phyloP scores from a whole-genome alignment of 2,329 filamentous ascomycete genomes.

The Gnomoniopsis sp. region DNA sequence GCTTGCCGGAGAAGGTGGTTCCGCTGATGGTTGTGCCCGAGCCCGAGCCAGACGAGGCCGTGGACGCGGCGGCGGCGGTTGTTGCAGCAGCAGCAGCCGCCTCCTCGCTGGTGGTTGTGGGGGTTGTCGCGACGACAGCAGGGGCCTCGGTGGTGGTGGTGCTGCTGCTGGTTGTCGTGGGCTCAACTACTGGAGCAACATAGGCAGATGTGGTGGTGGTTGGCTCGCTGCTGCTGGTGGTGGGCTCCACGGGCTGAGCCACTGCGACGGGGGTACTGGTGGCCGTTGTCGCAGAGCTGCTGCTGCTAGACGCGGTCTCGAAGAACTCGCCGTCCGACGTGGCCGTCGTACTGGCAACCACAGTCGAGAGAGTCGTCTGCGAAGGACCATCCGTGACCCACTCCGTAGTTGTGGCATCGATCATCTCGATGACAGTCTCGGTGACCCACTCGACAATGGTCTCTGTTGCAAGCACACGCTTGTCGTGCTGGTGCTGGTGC shows the following conservation, averaged over 20 bases:
- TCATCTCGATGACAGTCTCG: constrained; percentile 44
- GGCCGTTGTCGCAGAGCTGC: constrained; percentile 11
- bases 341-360: constrained; percentile 12
- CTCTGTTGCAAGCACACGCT: constrained; percentile 43
- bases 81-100: constrained; percentile 26
- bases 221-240: constrained; percentile 21
- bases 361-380: constrained; percentile 21
- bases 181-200: constrained; percentile 19
- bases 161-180: constrained; percentile 20
- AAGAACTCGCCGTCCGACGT: constrained; percentile 28
- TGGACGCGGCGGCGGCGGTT: constrained; percentile 24
- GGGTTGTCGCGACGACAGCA: constrained; percentile 18
- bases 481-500: constrained; percentile 37
- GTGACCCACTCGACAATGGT: constrained; percentile 48
- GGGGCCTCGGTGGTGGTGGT: constrained; percentile 20
- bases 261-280: constrained; percentile 31
- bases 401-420: constrained; percentile 47
- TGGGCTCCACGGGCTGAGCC: constrained; percentile 18
- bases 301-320: constrained; percentile 23
- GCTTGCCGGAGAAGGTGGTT: constrained; percentile 19
- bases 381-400: constrained; percentile 34
- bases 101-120: constrained; percentile 21
- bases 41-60: constrained; percentile 20
- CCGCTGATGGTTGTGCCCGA: constrained; percentile 12
- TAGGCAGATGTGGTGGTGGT: constrained; percentile 21